Base-by-base conservation (phyloP, 169 alveolate genomes). In the Cryptosporidium parvum region DNA sequence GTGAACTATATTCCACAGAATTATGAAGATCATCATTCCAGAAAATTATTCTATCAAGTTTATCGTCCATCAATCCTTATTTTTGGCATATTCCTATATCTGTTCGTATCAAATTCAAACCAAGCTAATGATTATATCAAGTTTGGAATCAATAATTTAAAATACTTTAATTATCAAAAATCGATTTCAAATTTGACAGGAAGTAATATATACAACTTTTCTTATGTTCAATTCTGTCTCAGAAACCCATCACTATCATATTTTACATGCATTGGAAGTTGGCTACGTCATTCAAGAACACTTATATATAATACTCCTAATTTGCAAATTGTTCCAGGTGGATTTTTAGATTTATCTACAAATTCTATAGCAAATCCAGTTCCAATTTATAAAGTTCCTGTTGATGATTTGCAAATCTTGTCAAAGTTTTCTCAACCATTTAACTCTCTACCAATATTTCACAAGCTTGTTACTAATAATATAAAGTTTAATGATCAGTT, bases 271-370 rank as follows among this genome's bases (percentile, higher is more conserved):
- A 37, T 48, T 44, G 89, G 75, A 26, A 80, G 75, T 48, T 80
- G 89, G 89, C 3, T 80, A 12, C 42, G 75, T 14, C 61, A 59
- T 29, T 21, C 70, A 5, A 80, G 56, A 62, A 80, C 89, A 3
- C 68, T 80, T 1, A 48, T 80, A 10, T 80, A 80, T 42, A 65
- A 53, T 67, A 80, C 89, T 14, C 89, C 89, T 7, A 80, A 42
- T 4, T 18, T 80, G 10, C 48, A 37, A 16, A 53, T 80, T n/a
- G 89, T 80, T 21, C 89, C 89, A 5, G 89, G 89, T 45, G 89
- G 89, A 9, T 80, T 80, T 62, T 45, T 80, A 26, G 89, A 80
- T 31, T 48, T 56, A 18, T 21, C 31, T 7, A 59, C 23, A 23
- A 80, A 62, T n/a, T 33, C 73, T 5, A 67, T 80, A n/a, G 89